Conservation (phyloP, 108 stramenopile species). For the Skeletonema tropicum region DNA sequence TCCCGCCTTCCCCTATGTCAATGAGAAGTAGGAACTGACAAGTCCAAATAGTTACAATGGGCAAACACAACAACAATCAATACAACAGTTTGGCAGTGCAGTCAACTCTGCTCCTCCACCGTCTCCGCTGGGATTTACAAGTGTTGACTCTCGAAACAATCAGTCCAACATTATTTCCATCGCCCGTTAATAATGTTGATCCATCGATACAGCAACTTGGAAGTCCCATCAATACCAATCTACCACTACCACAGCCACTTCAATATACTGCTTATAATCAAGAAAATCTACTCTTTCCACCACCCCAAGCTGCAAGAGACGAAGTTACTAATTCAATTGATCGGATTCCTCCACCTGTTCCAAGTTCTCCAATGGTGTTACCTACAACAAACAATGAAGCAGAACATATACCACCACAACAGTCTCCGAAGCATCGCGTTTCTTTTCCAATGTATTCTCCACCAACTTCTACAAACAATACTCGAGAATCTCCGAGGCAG, state of each 20-base stretch:
- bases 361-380: background rate
- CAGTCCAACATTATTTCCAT: background rate
- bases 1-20: background rate
- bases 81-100: background rate
- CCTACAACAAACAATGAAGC: background rate
- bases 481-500: background rate
- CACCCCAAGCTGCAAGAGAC: background rate
- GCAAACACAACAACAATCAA: background rate
- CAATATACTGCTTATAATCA: background rate
- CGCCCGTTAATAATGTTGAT: background rate
- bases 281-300: background rate
- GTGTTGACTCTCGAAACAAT: background rate
- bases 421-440: background rate
- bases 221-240: background rate
- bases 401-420: background rate
- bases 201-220: background rate
- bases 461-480: background rate
- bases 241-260: background rate
- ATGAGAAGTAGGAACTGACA: background rate
- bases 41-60: background rate
- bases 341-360: background rate
- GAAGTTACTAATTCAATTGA: background rate
- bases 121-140: background rate
- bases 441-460: conserved; percentile 1
- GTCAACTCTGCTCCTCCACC: background rate